Evolutionary conservation across 2,329 filamentous ascomycete genomes (phyloP).

Genomic region (Cladorrhinum sp.): DNA sequence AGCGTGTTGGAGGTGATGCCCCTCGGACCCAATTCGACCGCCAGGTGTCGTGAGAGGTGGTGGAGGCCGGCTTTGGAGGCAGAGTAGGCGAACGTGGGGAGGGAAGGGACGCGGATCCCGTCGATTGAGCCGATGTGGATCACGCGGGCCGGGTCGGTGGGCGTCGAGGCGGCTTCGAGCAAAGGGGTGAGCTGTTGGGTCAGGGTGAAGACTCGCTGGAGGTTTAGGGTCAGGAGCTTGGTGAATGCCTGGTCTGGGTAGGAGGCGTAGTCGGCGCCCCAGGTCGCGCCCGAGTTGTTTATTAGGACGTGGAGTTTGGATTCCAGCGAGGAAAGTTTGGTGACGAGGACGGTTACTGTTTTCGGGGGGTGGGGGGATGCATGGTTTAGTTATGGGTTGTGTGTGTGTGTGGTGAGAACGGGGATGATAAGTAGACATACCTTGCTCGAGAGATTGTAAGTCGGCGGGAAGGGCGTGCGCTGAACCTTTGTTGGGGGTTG

Average conservation of each 20-base stretch:
- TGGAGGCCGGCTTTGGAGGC: conserved; percentile 63
- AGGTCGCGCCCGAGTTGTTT: conserved; percentile 65
- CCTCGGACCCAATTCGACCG: conserved; percentile 56
- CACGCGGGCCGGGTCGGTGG: conserved; percentile 49
- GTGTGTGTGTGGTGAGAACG: too few relatives aligned
- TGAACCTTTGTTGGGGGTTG: conserved; percentile 40
- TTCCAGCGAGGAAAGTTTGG: conserved; percentile 33
- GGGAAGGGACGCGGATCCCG: conserved; percentile 55
- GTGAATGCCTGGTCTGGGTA: conserved; percentile 60
- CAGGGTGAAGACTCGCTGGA: conserved; percentile 66
- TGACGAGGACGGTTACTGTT: background rate
- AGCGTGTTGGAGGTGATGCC: conserved; percentile 65
- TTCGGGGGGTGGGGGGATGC: background rate
- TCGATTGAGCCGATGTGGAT: conserved; percentile 66
- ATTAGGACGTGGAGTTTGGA: conserved; percentile 58
- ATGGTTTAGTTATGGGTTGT: too few relatives aligned
- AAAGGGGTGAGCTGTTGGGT: conserved; percentile 60
- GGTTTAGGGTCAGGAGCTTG: conserved; percentile 60
- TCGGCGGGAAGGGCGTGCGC: conserved; percentile 61
- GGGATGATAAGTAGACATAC: background rate
- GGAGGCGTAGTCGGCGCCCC: conserved; percentile 58
- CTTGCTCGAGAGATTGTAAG: conserved; percentile 34
- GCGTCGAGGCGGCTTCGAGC: conserved; percentile 45
- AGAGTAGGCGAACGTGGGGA: conserved; percentile 60
- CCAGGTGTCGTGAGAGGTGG: conserved; percentile 59